Base-by-base conservation (phyloP, 805 yeast genomes). In the Candida ulmi region DNA sequence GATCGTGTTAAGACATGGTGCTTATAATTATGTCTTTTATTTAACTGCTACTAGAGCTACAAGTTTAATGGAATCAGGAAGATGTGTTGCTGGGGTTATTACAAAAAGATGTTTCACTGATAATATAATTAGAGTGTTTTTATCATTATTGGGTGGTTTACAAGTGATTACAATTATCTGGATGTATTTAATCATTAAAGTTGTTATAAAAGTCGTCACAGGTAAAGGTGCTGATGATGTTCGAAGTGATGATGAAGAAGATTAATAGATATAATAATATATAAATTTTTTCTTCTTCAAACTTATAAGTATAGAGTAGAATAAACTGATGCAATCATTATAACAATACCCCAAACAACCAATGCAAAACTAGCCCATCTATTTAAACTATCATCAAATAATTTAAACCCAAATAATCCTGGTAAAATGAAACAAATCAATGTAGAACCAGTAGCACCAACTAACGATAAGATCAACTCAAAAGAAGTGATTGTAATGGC, bases 161-260 rank as follows among this genome's bases (percentile, higher is more conserved):
- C 95, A 88, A 56, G 51, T 75, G 5, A 62, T 88, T 28, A 75
- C 79, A 26, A 41, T 79, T 15, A 57, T 83, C 38, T 88, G 96
- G 96, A 70, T 88, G 72, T 76, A 66, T 54, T 68, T 83, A 64
- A 88, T 88, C 42, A 45, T 73, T 11, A 78, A 74, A 49, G 95
- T 88, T 19, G 87, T 85, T 11, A 58, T 70, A 40, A 79, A 73
- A 56, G 91, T 88, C 18, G 45, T 87, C 19, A 66, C 72, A 8
- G 96, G 96, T 5, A 68, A 62, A 17, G 77, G 78, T 27, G 96
- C 96, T 2, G 95, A 86, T 50, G 96, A 88, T 58, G 81, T 83
- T 25, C 76, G 96, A 62, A 81, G 91, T 56, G 95, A 86, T 51
- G 81, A 72, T 40, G 95, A 85, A 40, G 87, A 80, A 37, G 69